Base-by-base conservation (phyloP, 148 eudicot species). In the Heliamphora exappendiculata region DNA sequence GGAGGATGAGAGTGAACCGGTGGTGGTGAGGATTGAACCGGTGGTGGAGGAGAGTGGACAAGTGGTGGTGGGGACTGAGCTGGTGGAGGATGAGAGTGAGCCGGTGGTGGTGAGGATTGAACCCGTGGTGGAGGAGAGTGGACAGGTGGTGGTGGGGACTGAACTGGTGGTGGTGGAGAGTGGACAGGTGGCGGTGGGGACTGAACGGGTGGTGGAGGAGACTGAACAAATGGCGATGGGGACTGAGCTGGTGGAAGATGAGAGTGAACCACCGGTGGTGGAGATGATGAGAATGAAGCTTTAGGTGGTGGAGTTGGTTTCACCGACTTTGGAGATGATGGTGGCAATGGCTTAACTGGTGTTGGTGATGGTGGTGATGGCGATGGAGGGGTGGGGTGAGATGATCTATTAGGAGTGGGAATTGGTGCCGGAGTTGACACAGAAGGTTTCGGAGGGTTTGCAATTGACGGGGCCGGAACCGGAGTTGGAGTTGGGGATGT, bases 21-120 rank as follows among this genome's bases (percentile, higher is more conserved):
- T 17, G 87, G 82, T 33, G 82, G 78, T 0, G 82, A 75, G 1
- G 82, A 80, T 16, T 45, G 13, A 6, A 68, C 62, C 0, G 89
- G 79, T 11, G 54, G 54, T 53, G 57, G 57, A 13, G 67, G 67
- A 63, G 67, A 13, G 29, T 3, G 17, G 29, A 29, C 31, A 1
- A 63, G 37, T 4, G 67, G 67, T 24, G 28, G 36, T 28, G 66
- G 41, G 8, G 68, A 33, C n/a, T n/a, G n/a, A n/a, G n/a, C n/a
- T 29, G 86, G 67, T 12, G 80, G 75, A 34, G 82, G 78, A n/a
- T 22, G 78, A 80, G 34, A 29, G n/a, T n/a, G 55, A 44, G 14
- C 9, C 5, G 79, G 78, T 20, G 82, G 65, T 4, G 81, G 75
- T 1, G 81, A 71, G 1, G 75, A 45, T 13, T 66, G 26, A 11